phyloP scores from a whole-genome alignment of 352 stramenopile species.

The Pythium phragmiticola region DNA sequence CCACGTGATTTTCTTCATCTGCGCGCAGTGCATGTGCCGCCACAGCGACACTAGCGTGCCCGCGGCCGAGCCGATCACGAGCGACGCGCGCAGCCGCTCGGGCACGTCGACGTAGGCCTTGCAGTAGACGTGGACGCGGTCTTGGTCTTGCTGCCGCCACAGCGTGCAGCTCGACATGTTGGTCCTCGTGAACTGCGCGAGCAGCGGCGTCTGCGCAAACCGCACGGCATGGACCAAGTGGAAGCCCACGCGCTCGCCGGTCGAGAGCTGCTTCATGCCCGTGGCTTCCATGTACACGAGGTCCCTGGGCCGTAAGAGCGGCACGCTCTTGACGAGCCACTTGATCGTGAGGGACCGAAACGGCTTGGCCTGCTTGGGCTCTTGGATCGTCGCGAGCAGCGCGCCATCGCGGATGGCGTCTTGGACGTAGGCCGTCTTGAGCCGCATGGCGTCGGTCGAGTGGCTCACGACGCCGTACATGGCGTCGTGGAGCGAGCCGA shows the following conservation, averaged over 20 bases:
- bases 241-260: constrained; percentile 54
- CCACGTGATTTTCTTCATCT: constrained; percentile 76
- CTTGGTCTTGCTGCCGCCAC: constrained; percentile 37
- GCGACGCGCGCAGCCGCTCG: constrained; percentile 34
- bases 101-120: constrained; percentile 47
- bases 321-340: constrained; percentile 55
- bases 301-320: constrained; percentile 48
- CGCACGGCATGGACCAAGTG: constrained; percentile 65
- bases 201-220: constrained; percentile 45
- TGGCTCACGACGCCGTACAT: constrained; percentile 58
- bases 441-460: constrained; percentile 45
- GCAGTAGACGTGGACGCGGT: constrained; percentile 33
- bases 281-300: constrained; percentile 63
- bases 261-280: constrained; percentile 39
- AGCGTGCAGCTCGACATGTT: constrained; percentile 57
- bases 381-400: constrained; percentile 48
- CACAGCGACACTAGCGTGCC: constrained; percentile 40
- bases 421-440: constrained; percentile 56
- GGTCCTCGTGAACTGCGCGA: constrained; percentile 36
- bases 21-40: constrained; percentile 48
- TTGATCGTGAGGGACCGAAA: constrained; percentile 64
- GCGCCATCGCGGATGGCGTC: constrained; percentile 47
- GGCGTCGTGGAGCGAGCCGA: constrained; percentile 52
- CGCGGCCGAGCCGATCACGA: constrained; percentile 44
- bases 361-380: constrained; percentile 41